These are phyloP conservation scores for Lasiodiplodia sp. DNA, from an alignment of 2,329 filamentous ascomycete species.

Conservation along the genomic window DNA sequence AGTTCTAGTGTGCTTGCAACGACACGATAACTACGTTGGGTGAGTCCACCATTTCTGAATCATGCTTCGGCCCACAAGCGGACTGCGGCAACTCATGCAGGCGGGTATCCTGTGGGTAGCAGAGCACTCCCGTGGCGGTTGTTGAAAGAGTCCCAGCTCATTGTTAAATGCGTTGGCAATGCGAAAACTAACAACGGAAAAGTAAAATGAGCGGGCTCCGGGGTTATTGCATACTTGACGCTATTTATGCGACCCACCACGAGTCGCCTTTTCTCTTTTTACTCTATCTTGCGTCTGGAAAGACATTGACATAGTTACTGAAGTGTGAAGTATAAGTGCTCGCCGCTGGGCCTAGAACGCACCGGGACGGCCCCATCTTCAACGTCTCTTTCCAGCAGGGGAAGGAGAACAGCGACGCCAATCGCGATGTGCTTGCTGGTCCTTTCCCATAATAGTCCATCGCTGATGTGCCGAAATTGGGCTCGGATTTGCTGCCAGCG, in stretches of 20 bases:
- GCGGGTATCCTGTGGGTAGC: background rate
- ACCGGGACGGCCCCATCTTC: constrained; percentile 35
- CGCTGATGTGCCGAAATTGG: background rate
- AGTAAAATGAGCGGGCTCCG: background rate
- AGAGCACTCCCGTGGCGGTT: background rate
- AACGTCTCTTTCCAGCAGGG: constrained; percentile 45
- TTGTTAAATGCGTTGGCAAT: background rate
- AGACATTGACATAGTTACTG: background rate
- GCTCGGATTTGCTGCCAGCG: background rate
- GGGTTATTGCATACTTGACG: background rate
- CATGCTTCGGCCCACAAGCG: constrained; percentile 2
- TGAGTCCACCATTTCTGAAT: background rate
- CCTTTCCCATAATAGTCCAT: background rate
- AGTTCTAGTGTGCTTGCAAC: background rate
- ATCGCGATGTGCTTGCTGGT: background rate
- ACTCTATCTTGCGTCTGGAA: background rate
- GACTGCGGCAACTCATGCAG: background rate
- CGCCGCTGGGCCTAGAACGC: background rate
- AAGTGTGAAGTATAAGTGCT: background rate
- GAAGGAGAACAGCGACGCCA: constrained; percentile 37
- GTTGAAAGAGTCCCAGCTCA: background rate
- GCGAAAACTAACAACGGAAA: background rate
- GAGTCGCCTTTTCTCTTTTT: background rate
- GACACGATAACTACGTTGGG: background rate
- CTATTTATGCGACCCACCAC: background rate